Conservation (phyloP, 2,329 filamentous ascomycete genomes). For the Ceratocystiopsis brevicomis region DNA sequence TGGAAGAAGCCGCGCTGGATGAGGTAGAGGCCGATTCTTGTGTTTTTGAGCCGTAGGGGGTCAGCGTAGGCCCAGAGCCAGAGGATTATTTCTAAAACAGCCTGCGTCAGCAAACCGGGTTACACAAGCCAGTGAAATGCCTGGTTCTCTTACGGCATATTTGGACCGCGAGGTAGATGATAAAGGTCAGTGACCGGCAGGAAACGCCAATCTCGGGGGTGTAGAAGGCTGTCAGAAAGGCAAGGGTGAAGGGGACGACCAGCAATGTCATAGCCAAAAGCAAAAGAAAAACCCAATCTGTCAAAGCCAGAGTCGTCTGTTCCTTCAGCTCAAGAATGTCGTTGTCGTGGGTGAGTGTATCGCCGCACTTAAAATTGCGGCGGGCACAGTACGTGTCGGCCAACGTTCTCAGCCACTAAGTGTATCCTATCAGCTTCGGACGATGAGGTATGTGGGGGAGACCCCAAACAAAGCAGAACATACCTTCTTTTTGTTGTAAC, state of each 20-base stretch:
- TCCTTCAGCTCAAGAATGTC: constrained; percentile 7
- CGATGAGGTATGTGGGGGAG: background rate
- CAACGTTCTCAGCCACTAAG: constrained; percentile 10
- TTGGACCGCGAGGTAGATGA: constrained; percentile 8
- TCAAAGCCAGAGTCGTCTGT: constrained; percentile 5
- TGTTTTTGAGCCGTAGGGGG: background rate
- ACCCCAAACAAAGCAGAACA: background rate
- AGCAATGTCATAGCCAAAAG: constrained; percentile 8
- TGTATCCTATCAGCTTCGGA: background rate
- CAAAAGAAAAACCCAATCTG: constrained; percentile 10
- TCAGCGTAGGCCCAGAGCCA: constrained; percentile 13
- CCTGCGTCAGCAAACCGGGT: no score
- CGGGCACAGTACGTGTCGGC: constrained; percentile 5
- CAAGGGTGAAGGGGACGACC: constrained; percentile 9
- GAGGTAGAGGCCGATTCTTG: constrained; percentile 4
- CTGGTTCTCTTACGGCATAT: constrained; percentile 1
- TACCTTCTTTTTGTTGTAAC: constrained; percentile 11
- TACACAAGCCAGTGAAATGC: no score
- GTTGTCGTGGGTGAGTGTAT: constrained; percentile 2
- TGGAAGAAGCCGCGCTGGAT: constrained; percentile 8
- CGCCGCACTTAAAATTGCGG: background rate
- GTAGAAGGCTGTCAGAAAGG: constrained; percentile 11
- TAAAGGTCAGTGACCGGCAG: constrained; percentile 11
- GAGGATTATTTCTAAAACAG: constrained; percentile 8
- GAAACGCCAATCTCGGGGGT: constrained; percentile 11